Base-by-base conservation (phyloP, 176 grass and related monocot genomes). In the Lolium multiflorum region DNA sequence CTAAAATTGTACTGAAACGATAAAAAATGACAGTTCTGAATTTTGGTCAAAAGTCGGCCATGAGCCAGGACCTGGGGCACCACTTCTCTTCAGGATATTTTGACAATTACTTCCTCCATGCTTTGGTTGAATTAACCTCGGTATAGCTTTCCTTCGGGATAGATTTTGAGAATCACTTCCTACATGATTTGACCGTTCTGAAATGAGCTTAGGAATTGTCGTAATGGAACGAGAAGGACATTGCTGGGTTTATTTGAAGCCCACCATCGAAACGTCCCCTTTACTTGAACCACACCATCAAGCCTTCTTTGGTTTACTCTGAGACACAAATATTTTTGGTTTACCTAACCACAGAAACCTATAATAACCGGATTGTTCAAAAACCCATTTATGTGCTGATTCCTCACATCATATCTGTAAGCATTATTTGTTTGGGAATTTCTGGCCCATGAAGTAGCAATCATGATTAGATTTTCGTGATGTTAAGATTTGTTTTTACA, bases 361-460 rank as follows among this genome's bases (percentile, higher is more conserved):
- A n/a, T 35, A 6, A 24, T 5, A 26, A 41, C 5, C 51, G 11
- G 39, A 37, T 69, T 28, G 16, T 28, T 37, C 1, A 70, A 83
- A 57, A 47, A 48, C 9, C 0, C 52, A 28, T 62, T 39, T 77
- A 11, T 59, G 4, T 37, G 17, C 51, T 78, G 17, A 48, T 70
- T 55, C 3, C 73, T 64, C 9, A 60, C 39, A 11, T 2, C 3
- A 1, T 21, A 39, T 70, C 22, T 76, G 8, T 11, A 35, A 44
- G 58, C 17, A 56, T 9, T 65, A 51, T 74, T 81, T 64, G 4
- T 55, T 65, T 75, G 56, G 28, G 71, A 24, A 76, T 15, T 76
- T 52, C 3, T 71, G 37, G 0, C 5, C 65, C 26, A 80, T 46
- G 56, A 46, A 62, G 0, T 64, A 76, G 70, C 6, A 55, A 50